These are phyloP conservation scores for Diutina pseudorugosa DNA, from an alignment of 1,139 yeast species.

Conservation along the genomic window DNA sequence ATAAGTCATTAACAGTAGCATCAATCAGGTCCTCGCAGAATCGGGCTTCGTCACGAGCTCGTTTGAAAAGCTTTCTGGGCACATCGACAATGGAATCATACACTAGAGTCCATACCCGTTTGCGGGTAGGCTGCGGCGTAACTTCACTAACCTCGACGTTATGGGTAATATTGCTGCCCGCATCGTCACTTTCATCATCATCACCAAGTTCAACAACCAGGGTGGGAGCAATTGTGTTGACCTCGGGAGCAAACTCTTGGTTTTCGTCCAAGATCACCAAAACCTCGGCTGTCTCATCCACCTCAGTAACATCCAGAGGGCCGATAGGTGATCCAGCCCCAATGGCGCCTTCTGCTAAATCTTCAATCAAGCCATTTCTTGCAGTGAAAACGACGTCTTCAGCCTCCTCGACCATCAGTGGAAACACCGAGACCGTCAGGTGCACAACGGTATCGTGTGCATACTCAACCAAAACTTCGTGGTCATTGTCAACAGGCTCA, in stretches of 20 bases:
- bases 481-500: background rate
- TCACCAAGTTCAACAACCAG: background rate
- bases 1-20: background rate
- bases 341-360: background rate
- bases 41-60: background rate
- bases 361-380: background rate
- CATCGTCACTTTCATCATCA: background rate
- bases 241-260: background rate
- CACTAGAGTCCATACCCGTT: background rate
- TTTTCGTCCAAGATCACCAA: background rate
- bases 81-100: background rate
- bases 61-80: background rate
- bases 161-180: background rate
- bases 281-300: background rate
- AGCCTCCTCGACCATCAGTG: background rate
- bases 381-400: background rate
- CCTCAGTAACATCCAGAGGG: background rate
- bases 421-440: background rate
- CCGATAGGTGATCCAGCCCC: background rate
- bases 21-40: background rate
- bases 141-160: background rate
- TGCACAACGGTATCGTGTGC: background rate
- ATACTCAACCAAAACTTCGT: background rate
- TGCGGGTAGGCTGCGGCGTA: background rate
- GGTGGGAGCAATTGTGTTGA: background rate